A percentile compares a stretch with the other conserved stretches of the same genome.
Conservation (phyloP, 2,329 filamentous ascomycete species). For the Colletotrichum caudatum region DNA sequence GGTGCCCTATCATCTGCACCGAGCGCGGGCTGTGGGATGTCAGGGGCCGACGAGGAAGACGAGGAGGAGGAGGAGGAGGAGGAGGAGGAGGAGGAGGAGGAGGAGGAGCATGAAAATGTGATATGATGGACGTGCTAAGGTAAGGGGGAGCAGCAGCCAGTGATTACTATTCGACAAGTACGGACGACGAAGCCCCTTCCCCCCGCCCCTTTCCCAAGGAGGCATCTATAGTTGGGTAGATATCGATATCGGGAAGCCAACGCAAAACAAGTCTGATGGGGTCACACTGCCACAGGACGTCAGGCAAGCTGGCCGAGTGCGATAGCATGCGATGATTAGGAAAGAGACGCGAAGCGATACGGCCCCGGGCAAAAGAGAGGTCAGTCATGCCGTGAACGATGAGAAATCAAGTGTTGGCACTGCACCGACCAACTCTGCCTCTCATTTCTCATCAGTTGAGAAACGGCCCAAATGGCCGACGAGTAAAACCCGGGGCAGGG, state of each 20-base stretch:
- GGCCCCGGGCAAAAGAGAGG: background rate
- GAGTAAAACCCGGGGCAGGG: background rate
- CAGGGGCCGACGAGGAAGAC: background rate
- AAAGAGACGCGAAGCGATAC: constrained; percentile 9
- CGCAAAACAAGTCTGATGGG: constrained; percentile 32
- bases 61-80: background rate
- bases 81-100: background rate
- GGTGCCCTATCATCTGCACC: background rate
- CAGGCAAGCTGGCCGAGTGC: constrained; percentile 1
- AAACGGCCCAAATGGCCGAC: background rate
- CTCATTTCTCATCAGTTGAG: background rate
- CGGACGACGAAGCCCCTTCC: background rate
- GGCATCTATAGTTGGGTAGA: constrained; percentile 21
- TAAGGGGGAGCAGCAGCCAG: background rate
- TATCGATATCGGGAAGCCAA: constrained; percentile 12
- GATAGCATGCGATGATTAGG: constrained; percentile 2
- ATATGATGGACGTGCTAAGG: constrained; percentile 34
- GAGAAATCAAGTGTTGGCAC: background rate
- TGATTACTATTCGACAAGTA: constrained; percentile 3
- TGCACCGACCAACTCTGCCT: background rate
- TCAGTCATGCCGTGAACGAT: background rate
- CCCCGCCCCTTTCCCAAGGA: background rate
- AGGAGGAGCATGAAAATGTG: constrained; percentile 24
- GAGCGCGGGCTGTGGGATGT: background rate
- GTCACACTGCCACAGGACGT: constrained; percentile 14